Conservation (phyloP, 129 eudicot species). For the Tagetes patula region DNA sequence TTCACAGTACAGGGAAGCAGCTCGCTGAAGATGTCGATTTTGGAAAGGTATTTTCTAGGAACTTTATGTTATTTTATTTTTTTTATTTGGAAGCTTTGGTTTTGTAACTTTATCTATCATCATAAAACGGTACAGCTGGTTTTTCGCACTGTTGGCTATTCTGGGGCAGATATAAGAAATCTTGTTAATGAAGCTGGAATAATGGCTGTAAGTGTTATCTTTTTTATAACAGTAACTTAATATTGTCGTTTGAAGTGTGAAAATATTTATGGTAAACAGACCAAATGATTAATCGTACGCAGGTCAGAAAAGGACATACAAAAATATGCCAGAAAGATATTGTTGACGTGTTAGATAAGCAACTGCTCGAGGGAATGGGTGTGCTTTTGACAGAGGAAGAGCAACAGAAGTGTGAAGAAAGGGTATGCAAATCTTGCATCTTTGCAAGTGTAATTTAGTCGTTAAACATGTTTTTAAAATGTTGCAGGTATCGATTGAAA, state of each 20-base stretch:
- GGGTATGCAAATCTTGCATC: slow-evolving; percentile 41
- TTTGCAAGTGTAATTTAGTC: slow-evolving; percentile 26
- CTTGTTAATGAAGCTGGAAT: slow-evolving; percentile 94
- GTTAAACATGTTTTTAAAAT: slow-evolving; percentile 4
- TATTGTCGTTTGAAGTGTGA: background rate
- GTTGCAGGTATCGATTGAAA: slow-evolving; percentile 70
- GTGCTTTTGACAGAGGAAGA: slow-evolving; percentile 97
- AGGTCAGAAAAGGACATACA: slow-evolving; percentile 92
- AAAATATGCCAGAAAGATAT: slow-evolving; percentile 84
- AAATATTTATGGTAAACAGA: background rate
- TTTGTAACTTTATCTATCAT: background rate
- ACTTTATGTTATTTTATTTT: background rate
- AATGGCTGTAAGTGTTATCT: slow-evolving; percentile 73
- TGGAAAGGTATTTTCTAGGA: slow-evolving; percentile 45
- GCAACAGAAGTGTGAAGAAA: slow-evolving; percentile 82
- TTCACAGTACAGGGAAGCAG: slow-evolving; percentile 81
- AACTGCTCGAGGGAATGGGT: slow-evolving; percentile 96
- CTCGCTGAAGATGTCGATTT: slow-evolving; percentile 90
- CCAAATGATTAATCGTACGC: slow-evolving; percentile 16
- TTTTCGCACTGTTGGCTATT: slow-evolving; percentile 94
- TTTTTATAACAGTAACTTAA: background rate
- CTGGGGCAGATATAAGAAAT: slow-evolving; percentile 96
- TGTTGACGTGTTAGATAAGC: slow-evolving; percentile 89
- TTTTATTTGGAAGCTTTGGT: background rate
- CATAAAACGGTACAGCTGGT: slow-evolving; percentile 59